These are phyloP conservation scores for Cylindrodendrum hubeiense DNA, from an alignment of 2,329 filamentous ascomycete species.

Conservation along the genomic window DNA sequence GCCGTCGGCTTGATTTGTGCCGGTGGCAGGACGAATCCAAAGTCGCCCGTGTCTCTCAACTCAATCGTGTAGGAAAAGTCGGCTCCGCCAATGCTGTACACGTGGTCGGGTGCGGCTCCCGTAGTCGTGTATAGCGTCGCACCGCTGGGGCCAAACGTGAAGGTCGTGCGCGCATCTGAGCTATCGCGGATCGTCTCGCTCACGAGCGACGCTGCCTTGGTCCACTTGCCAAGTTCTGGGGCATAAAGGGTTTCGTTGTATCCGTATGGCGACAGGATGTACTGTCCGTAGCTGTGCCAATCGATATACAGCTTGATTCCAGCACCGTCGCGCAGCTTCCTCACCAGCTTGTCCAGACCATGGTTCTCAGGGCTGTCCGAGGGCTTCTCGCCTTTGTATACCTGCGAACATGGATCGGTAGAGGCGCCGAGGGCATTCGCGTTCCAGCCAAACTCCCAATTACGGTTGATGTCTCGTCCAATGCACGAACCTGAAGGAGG, in stretches of 20 bases:
- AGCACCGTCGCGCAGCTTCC: constrained; percentile 48
- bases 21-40: constrained; percentile 54
- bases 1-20: constrained; percentile 52
- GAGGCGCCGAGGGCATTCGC: constrained; percentile 63
- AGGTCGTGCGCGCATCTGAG: constrained; percentile 47
- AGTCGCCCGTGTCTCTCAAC: constrained; percentile 48
- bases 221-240: constrained; percentile 55
- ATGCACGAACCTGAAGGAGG: constrained; percentile 56
- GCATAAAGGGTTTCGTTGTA: constrained; percentile 61
- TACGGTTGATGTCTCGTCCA: constrained; percentile 70
- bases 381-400: constrained; percentile 57
- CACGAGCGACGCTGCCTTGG: constrained; percentile 48
- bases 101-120: constrained; percentile 46
- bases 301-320: constrained; percentile 74
- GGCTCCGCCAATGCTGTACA: constrained; percentile 40
- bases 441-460: constrained; percentile 69
- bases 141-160: constrained; percentile 53
- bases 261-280: constrained; percentile 69
- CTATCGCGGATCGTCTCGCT: constrained; percentile 48
- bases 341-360: constrained; percentile 54
- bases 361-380: constrained; percentile 64
- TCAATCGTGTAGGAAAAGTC: constrained; percentile 57
- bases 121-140: constrained; percentile 53
- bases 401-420: constrained; percentile 63
- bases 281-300: constrained; percentile 73